These are phyloP conservation scores for Multifurca ochricompacta DNA, from an alignment of 768 basidiomycete species.

Conservation along the genomic window DNA sequence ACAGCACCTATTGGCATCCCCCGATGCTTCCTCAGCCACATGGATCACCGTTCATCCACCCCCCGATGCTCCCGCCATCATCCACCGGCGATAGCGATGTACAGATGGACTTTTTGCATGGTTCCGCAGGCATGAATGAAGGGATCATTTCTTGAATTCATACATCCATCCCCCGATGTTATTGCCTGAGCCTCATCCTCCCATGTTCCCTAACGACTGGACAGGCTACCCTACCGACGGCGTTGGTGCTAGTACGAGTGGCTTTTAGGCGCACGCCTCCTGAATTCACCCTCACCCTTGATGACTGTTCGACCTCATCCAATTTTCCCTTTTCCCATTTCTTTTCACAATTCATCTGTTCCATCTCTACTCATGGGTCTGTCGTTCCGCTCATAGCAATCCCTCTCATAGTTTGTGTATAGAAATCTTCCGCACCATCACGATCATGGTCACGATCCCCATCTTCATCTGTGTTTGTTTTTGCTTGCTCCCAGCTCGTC, in stretches of 20 bases:
- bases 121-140: constrained; percentile 56
- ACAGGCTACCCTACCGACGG: constrained; percentile 19
- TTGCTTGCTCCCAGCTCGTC: neutral
- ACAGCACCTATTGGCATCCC: constrained; percentile 66
- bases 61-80: constrained; percentile 51
- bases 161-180: constrained; percentile 53
- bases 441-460: constrained; percentile 10
- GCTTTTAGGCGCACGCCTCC: constrained; percentile 30
- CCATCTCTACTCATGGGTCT: constrained; percentile 4
- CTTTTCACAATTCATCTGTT: constrained; percentile 8
- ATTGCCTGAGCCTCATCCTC: constrained; percentile 34
- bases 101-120: constrained; percentile 68
- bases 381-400: constrained; percentile 11
- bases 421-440: constrained; percentile 10
- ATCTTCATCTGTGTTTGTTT: neutral
- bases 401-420: constrained; percentile 18
- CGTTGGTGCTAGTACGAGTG: constrained; percentile 21
- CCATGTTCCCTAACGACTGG: constrained; percentile 32
- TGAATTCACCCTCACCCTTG: neutral
- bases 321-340: neutral
- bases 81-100: constrained; percentile 38
- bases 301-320: neutral
- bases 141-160: constrained; percentile 45
- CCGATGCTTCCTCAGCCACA: constrained; percentile 51
- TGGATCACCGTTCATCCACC: constrained; percentile 55